Conservation (phyloP, 495 filamentous ascomycete genomes). For the Talaromyces adpressus region DNA sequence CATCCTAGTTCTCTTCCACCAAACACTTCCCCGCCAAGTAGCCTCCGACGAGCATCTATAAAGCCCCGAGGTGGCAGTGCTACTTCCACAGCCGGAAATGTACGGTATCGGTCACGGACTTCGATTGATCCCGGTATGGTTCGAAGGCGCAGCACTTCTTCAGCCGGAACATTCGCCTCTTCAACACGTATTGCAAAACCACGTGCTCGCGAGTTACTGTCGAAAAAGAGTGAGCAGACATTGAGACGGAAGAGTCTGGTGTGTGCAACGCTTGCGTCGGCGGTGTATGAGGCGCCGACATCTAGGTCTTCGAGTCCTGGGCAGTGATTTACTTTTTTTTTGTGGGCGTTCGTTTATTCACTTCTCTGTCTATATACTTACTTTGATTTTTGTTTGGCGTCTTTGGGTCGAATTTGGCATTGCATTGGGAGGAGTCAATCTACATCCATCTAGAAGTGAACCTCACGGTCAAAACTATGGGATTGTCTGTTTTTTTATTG, state of each 20-base stretch:
- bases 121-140: not conserved
- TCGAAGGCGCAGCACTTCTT: conserved; percentile 7
- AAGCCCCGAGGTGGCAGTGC: conserved; percentile 6
- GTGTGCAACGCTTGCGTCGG: conserved; percentile 35
- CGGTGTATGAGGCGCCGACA: conserved; percentile 21
- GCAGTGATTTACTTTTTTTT: not conserved
- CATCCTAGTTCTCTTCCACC: conserved; percentile 39
- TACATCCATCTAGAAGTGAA: not conserved
- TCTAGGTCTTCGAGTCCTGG: not conserved
- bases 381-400: not conserved
- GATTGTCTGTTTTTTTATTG: not conserved
- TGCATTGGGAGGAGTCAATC: not conserved
- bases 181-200: conserved; percentile 31
- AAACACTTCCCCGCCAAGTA: conserved; percentile 22
- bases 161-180: conserved; percentile 5
- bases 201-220: conserved; percentile 20
- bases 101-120: conserved; percentile 2
- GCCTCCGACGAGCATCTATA: conserved; percentile 18
- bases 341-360: conserved; percentile 15
- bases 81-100: not conserved
- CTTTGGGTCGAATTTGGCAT: not conserved
- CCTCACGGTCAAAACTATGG: not conserved
- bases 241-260: conserved; percentile 39
- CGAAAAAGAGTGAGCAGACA: conserved; percentile 33
- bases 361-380: conserved; percentile 1